Evolutionary conservation across 2,329 filamentous ascomycete species (phyloP), one percentile per base, ranked within the genome.

Genomic region (Fusarium dimerum): DNA sequence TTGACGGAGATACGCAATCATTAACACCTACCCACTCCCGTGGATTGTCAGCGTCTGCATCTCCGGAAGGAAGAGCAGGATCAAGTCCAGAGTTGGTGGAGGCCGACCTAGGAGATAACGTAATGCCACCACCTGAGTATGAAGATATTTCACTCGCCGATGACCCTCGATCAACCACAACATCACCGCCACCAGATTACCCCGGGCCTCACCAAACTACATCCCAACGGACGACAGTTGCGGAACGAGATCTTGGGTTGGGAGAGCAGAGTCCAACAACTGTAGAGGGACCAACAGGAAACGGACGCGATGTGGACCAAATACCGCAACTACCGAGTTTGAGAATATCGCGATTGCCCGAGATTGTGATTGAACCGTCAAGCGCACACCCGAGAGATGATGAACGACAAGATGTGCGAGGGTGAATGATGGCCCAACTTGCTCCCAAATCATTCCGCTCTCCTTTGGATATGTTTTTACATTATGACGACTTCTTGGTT

Each of bases 321-420:
- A 62, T 69, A 7, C 78, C 79, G 0, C 79, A 77, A 56, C 68
- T 85, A 44, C 81, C 82, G 2, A 83, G 78, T 59, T 61, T 85
- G 58, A 73, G 76, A 44, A 71, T 85, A 32, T 62, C 67, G 16
- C 66, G 65, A 29, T 67, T 86, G 26, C 83, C 83, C 3, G 77
- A 79, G 57, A 86, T 86, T 62, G 77, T 84, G 26, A 78, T 85
- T 44, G 79, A 85, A 61, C 79, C 79, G n/a, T 79, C 76, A 20
- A 68, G 65, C 43, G 66, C 65, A 34, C 58, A 65, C 32, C 63
- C 65, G 34, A 47, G 51, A 49, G 59, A 66, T 29, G 51, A 60
- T 6, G 55, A 51, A 40, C 40, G 43, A 17, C 61, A 45, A 48
- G 52, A 52, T 50, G 30, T 18, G 12, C 45, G 42, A 6, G 42